Evolutionary conservation across 495 filamentous ascomycete species (phyloP), one percentile per base, ranked within the genome.

Genomic region (Penicillium daleae): DNA sequence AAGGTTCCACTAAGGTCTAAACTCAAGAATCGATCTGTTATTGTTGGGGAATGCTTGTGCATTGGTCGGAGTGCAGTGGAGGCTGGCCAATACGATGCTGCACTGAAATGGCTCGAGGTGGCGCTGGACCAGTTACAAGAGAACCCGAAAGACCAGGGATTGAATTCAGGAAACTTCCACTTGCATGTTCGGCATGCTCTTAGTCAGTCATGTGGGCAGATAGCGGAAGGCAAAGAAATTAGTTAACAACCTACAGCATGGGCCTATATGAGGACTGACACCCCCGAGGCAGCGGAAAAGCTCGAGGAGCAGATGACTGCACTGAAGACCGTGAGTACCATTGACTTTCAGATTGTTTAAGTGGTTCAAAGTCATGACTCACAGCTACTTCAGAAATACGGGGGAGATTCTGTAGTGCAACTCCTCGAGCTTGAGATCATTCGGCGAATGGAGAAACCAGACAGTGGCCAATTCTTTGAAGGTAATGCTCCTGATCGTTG

Each of bases 21-120:
- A 59, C 69, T n/a, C 4, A 74, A 83, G 9, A 82, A 88, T 55
- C 75, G 83, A 15, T 63, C 72, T 17, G 77, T 80, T 24, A 80
- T 92, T n/a, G 84, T 88, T 21, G 89, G 94, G 66, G 74, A 87
- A 17, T 78, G 92, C 15, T 90, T 88, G 56, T 87, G 89, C 62
- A 89, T 95, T 65, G 91, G 93, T 2, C 84, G 81, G 58, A 80
- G 83, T 29, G 74, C 90, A 29, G 75, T 85, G 1, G 67, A 69
- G 4, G 81, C 82, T 52, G 68, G 76, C n/a, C 76, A 88, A 62
- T 84, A 79, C 66, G 70, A 77, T 4, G 60, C 81, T 13, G 87
- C 90, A 13, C 71, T 82, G 7, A 86, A 84, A 69, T 97, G 93
- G 94, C 73, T 97, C n/a, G 83, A 89, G 56, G 81, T 89, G 60